Conservation (phyloP, 306 rosid species). For the Hippophae tibetana region DNA sequence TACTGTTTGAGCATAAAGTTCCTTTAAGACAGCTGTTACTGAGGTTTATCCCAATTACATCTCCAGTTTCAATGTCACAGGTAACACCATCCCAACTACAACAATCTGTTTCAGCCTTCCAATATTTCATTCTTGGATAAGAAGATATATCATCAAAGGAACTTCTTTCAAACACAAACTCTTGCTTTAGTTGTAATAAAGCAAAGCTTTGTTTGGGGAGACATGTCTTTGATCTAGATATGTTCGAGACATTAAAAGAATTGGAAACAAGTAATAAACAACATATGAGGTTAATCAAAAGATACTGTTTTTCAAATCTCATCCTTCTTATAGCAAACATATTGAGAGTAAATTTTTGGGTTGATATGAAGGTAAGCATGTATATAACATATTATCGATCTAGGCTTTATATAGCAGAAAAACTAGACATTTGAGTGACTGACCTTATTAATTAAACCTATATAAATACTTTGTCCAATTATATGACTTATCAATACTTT, state of each 20-base stretch:
- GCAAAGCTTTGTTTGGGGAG: not conserved
- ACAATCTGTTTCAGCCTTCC: not conserved
- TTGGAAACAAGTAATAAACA: not conserved
- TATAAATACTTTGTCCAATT: no score
- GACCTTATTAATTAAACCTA: no score
- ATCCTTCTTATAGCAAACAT: no score
- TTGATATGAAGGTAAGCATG: no score
- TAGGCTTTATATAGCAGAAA: no score
- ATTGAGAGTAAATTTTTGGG: no score
- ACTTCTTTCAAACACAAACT: not conserved
- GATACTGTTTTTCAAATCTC: no score
- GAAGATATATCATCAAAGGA: not conserved
- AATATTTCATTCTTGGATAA: not conserved
- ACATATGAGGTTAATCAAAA: not conserved
- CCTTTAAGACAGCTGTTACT: not conserved
- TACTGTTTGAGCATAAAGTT: not conserved
- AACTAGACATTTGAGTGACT: no score
- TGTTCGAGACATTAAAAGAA: not conserved
- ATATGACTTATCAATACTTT: no score
- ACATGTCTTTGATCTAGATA: not conserved
- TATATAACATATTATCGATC: no score
- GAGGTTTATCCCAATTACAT: not conserved
- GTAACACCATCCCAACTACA: constrained; percentile 3
- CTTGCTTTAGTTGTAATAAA: not conserved
- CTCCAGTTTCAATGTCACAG: not conserved